phyloP scores from a whole-genome alignment of 2,329 filamentous ascomycete species.

The Orbilia quercus region DNA sequence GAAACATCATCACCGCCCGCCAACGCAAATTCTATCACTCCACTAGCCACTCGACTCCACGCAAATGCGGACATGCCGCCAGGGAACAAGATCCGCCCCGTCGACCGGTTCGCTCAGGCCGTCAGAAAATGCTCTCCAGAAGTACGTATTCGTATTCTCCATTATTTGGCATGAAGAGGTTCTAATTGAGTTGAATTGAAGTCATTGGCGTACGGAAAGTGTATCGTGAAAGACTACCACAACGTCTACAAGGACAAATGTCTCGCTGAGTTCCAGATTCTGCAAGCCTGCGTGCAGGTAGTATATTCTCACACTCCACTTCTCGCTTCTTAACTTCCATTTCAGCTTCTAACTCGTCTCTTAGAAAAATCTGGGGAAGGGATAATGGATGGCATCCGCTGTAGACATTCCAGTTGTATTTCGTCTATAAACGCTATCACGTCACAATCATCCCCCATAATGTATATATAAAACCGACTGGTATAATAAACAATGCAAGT shows the following conservation, averaged over 20 bases:
- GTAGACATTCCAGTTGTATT: no score
- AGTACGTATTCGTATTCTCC: conserved; percentile 64
- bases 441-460: no score
- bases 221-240: conserved; percentile 88
- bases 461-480: no score
- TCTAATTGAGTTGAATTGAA: conserved; percentile 62
- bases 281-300: conserved; percentile 48
- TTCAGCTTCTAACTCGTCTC: no score
- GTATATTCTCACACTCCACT: neutral
- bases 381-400: no score
- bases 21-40: conserved; percentile 1
- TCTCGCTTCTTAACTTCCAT: neutral
- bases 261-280: conserved; percentile 75
- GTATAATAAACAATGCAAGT: conserved; percentile 5
- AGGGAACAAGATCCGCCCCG: conserved; percentile 70
- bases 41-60: neutral
- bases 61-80: conserved; percentile 60
- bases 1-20: neutral
- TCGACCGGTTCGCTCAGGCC: conserved; percentile 77
- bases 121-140: conserved; percentile 74
- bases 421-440: conserved; percentile 7
- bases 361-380: conserved; percentile 48
- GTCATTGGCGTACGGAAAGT: conserved; percentile 89
- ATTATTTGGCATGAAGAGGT: neutral
- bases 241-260: conserved; percentile 92